These are phyloP conservation scores for Claviceps sp. DNA, from an alignment of 2,329 filamentous ascomycete genomes.

Conservation along the genomic window DNA sequence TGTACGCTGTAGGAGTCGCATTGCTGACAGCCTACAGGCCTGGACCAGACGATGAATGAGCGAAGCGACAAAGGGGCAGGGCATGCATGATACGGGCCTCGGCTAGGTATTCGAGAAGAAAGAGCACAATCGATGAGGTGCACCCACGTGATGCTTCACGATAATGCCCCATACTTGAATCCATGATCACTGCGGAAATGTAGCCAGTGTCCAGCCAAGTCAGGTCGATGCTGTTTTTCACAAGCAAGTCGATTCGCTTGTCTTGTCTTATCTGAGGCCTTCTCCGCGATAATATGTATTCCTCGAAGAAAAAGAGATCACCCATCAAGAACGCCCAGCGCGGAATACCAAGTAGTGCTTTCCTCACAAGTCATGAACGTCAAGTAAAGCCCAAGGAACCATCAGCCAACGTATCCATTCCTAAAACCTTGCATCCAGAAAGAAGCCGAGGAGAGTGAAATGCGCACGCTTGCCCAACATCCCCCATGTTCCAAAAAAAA, in stretches of 20 bases:
- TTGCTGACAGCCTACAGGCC: too few species aligned
- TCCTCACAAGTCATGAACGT: not conserved
- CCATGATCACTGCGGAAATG: too few species aligned
- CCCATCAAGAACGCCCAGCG: not conserved
- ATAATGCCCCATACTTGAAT: too few species aligned
- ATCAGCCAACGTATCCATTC: not conserved
- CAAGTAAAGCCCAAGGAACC: not conserved
- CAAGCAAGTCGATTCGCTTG: not conserved
- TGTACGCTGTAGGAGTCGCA: too few species aligned
- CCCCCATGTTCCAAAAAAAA: not conserved
- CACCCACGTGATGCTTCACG: too few species aligned
- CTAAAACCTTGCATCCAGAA: not conserved
- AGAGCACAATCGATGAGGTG: too few species aligned
- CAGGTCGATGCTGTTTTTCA: not conserved
- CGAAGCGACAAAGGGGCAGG: too few species aligned
- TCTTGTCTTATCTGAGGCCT: not conserved
- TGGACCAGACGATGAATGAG: too few species aligned
- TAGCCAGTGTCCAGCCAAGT: too few species aligned
- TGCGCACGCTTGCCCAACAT: not conserved
- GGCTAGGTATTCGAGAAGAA: too few species aligned
- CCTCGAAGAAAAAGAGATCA: not conserved
- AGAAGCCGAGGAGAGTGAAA: not conserved
- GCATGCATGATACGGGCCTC: too few species aligned
- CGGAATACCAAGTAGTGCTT: not conserved
- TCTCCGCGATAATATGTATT: not conserved